Evolutionary conservation across 306 rosid species (phyloP), one percentile per base, ranked within the genome.

Genomic region (Sechiopsis laciniata): DNA sequence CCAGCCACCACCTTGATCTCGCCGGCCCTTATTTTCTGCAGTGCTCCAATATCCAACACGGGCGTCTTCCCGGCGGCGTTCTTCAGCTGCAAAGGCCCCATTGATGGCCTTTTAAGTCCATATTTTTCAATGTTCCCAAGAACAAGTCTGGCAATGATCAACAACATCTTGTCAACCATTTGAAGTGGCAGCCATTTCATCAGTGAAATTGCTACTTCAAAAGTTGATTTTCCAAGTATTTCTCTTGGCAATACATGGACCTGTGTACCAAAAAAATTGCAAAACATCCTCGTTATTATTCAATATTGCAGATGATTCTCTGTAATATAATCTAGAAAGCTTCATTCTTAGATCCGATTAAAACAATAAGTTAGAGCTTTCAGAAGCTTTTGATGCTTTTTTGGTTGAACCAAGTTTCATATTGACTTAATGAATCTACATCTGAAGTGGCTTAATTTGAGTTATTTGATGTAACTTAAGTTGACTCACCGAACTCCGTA

Each of bases 241-340:
- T 87, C 89, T 61, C 95, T 90, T 2, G 97, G 98, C 79, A 90
- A 67, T 8, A 91, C 88, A 74, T 91, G 97, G 67, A 90, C 95
- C 98, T 94, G 84, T 21, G 42, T 4, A 71, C 50, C 32, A 68
- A 50, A 17, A 60, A 55, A n/a, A 56, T 0, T 51, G 22, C 16
- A 46, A 15, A 67, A 19, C 42, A 55, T 7, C 24, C 71, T 3
- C 2, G 53, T 59, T 50, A 35, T 50, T 19, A 16, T 51, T 64
- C 24, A 64, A 64, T 32, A 32, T 32, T 17, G 26, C 71, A 10
- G 9, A 40, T n/a, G 71, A 65, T 17, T 16, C 0, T 65, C 53
- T 40, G 16, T 65, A 20, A 67, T 17, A 9, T 66, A 10, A 66
- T 13, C 9, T 22, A 62, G 3, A 63, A 35, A 63, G 51, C 22